Percentiles rank a stretch among this genome's conserved stretches.
Conservation (phyloP, 2,329 filamentous ascomycete genomes). For the Phaeomoniella chlamydospora region DNA sequence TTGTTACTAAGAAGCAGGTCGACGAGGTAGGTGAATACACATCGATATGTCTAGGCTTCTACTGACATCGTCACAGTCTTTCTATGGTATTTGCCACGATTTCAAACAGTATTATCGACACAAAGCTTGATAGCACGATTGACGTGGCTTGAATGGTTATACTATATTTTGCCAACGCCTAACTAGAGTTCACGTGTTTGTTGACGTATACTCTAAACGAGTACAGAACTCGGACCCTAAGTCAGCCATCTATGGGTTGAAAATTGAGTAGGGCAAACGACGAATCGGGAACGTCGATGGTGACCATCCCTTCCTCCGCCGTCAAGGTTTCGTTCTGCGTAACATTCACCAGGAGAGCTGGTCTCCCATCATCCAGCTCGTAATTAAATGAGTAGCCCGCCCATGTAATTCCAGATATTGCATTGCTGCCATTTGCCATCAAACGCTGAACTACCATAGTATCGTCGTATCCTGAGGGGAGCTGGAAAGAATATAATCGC, state of each 20-base stretch:
- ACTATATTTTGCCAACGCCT: too few species aligned
- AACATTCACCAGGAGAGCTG: slow-evolving; percentile 40
- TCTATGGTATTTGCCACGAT: neutral
- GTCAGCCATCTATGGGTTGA: too few species aligned
- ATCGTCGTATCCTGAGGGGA: slow-evolving; percentile 10
- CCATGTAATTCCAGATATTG: slow-evolving; percentile 46
- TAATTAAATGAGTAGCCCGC: slow-evolving; percentile 49
- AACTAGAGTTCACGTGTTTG: too few species aligned
- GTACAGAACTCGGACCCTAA: too few species aligned
- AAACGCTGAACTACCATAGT: slow-evolving; percentile 31
- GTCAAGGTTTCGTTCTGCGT: slow-evolving; percentile 33
- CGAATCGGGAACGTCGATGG: slow-evolving; percentile 13
- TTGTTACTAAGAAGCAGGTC: slow-evolving; percentile 9
- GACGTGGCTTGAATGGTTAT: too few species aligned
- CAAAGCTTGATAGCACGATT: too few species aligned
- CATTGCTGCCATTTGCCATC: slow-evolving; percentile 48
- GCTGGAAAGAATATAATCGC: slow-evolving; percentile 13
- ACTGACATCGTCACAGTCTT: neutral
- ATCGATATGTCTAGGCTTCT: slow-evolving; percentile 5
- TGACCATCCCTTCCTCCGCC: slow-evolving; percentile 18
- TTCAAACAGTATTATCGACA: neutral
- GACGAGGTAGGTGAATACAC: slow-evolving; percentile 5
- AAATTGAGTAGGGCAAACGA: slow-evolving; percentile 14
- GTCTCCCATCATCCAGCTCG: slow-evolving; percentile 39
- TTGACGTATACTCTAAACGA: too few species aligned